Percentiles rank a stretch among this genome's conserved stretches.
These are phyloP conservation scores for Prunus davidiana DNA, from an alignment of 306 rosid genomes.

Conservation along the genomic window DNA sequence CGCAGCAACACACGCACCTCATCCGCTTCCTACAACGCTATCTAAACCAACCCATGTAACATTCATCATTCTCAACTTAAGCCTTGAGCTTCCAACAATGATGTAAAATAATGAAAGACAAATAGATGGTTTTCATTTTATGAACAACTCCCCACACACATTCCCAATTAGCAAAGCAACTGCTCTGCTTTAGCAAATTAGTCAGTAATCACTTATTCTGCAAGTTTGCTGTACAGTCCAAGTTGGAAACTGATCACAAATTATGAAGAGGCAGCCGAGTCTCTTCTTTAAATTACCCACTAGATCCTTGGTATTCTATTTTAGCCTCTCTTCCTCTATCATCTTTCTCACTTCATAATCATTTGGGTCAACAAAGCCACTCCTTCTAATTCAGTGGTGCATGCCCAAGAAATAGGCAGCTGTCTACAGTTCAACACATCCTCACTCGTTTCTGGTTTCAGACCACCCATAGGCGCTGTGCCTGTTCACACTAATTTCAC, in stretches of 20 bases:
- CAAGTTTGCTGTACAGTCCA: no score
- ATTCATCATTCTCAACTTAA: no score
- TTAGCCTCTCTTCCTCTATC: slow-evolving; percentile 57
- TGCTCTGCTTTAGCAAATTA: no score
- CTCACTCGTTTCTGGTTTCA: no score
- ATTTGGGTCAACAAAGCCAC: slow-evolving; percentile 50
- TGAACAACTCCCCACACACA: no score
- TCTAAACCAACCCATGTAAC: not conserved
- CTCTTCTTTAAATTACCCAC: slow-evolving; percentile 67
- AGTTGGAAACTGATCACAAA: not conserved
- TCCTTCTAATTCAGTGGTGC: slow-evolving; percentile 35
- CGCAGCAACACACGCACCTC: not conserved
- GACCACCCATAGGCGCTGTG: no score
- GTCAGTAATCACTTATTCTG: no score
- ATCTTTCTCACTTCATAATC: slow-evolving; percentile 55
- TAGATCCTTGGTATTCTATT: slow-evolving; percentile 58
- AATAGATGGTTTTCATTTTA: no score
- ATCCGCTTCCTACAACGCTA: not conserved
- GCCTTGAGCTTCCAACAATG: no score
- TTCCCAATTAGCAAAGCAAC: no score
- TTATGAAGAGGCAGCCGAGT: slow-evolving; percentile 78
- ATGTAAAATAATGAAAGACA: no score
- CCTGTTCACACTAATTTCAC: slow-evolving; percentile 26
- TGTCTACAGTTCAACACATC: no score
- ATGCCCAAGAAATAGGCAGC: slow-evolving; percentile 16